Conservation (phyloP, 768 basidiomycete species). For the Pleurotus tuber-regium region DNA sequence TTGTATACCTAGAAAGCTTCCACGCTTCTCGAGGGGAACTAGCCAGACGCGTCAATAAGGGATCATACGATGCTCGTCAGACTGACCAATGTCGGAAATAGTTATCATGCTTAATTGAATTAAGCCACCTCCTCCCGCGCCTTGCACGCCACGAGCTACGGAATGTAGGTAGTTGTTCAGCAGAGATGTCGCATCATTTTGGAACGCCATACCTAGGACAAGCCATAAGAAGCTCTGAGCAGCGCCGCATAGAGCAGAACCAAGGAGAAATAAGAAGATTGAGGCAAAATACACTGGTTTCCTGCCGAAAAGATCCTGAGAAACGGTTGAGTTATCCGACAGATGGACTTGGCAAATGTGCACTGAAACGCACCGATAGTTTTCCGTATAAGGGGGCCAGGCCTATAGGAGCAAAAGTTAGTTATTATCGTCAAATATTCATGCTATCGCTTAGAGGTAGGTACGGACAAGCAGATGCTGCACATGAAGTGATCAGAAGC, state of each 20-base stretch:
- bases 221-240: neutral
- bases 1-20: conserved; percentile 69
- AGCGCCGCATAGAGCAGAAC: neutral
- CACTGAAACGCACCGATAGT: conserved; percentile 49
- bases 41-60: neutral
- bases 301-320: conserved; percentile 33
- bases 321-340: neutral
- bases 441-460: no score
- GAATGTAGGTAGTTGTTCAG: neutral
- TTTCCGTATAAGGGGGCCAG: conserved; percentile 73
- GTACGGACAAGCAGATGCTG: conserved; percentile 68
- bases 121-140: conserved; percentile 80
- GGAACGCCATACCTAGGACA: neutral
- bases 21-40: conserved; percentile 47
- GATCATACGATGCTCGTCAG: neutral
- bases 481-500: neutral
- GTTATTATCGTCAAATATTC: conserved; percentile 37
- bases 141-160: conserved; percentile 64
- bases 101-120: conserved; percentile 73
- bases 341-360: conserved; percentile 15
- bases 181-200: neutral
- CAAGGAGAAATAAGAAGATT: conserved; percentile 66
- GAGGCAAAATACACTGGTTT: conserved; percentile 69
- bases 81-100: conserved; percentile 78
- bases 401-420: neutral